Conservation (phyloP, 441 rosid species). For the Mallotus repandus region DNA sequence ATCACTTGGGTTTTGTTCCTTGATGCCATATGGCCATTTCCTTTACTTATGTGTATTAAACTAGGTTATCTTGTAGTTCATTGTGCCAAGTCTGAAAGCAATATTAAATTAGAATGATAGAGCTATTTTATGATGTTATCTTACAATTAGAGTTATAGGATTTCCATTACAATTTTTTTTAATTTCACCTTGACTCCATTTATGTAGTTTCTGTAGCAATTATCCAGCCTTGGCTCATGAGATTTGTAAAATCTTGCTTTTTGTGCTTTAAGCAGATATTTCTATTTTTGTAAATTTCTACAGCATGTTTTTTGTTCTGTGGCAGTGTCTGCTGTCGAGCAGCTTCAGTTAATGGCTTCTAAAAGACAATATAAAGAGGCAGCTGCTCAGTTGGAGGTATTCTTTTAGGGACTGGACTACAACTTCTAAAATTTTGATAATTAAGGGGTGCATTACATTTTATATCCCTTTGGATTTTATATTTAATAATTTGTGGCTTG, state of each 20-base stretch:
- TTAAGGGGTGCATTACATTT: conserved; percentile 8
- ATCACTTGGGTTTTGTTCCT: too few species aligned
- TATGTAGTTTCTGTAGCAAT: background rate
- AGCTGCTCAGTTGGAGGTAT: conserved; percentile 99
- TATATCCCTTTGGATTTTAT: background rate
- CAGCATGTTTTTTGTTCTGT: conserved; percentile 26
- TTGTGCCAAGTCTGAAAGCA: too few species aligned
- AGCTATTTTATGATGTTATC: too few species aligned
- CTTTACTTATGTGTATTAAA: too few species aligned
- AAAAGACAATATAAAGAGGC: conserved; percentile 98
- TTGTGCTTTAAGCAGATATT: background rate
- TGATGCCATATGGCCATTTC: too few species aligned
- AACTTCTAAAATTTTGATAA: conserved; percentile 1
- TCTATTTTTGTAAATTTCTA: conserved; percentile 15
- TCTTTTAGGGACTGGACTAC: conserved; percentile 12
- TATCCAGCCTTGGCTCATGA: background rate
- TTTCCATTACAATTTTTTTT: background rate
- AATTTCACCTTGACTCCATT: background rate
- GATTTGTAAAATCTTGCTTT: background rate
- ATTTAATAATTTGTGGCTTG: conserved; percentile 9
- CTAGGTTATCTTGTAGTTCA: too few species aligned
- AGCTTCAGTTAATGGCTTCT: conserved; percentile 98
- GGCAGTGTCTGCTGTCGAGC: conserved; percentile 99
- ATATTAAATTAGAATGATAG: too few species aligned
- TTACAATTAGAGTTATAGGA: too few species aligned